phyloP scores from a whole-genome alignment of 768 basidiomycete species.

The Russula foetens region DNA sequence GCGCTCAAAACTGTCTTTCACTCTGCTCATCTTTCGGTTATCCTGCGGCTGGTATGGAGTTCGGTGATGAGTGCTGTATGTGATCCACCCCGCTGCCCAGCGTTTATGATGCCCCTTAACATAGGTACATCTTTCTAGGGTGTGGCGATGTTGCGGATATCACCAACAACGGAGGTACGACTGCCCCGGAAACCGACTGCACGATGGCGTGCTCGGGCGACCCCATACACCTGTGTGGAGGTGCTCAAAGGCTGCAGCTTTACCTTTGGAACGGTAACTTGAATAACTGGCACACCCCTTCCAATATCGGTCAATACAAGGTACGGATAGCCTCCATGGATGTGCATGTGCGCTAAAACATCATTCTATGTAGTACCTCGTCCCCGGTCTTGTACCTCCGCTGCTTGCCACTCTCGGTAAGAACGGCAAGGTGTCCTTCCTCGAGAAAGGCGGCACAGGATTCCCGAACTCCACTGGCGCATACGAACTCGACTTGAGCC shows the following conservation, averaged over 20 bases:
- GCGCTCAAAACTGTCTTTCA: constrained; percentile 53
- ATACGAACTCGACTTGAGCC: constrained; percentile 64
- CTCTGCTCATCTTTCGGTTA: constrained; percentile 69
- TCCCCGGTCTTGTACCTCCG: constrained; percentile 60
- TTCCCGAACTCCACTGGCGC: constrained; percentile 65
- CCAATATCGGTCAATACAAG: constrained; percentile 62
- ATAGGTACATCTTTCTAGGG: constrained; percentile 32
- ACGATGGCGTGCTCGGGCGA: constrained; percentile 58
- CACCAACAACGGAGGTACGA: constrained; percentile 26
- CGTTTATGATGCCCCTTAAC: background rate
- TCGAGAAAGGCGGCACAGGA: constrained; percentile 67
- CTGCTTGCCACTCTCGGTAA: constrained; percentile 68
- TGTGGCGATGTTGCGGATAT: constrained; percentile 64
- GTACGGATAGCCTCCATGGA: constrained; percentile 29
- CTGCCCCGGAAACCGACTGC: constrained; percentile 34
- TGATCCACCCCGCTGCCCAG: constrained; percentile 11
- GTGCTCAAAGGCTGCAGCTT: constrained; percentile 38
- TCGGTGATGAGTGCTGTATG: constrained; percentile 67
- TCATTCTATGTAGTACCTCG: constrained; percentile 31
- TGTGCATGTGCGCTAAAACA: background rate
- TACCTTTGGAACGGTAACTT: constrained; percentile 31
- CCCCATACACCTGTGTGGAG: constrained; percentile 61
- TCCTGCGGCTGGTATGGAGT: constrained; percentile 63
- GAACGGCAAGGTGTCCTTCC: constrained; percentile 75
- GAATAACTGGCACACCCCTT: constrained; percentile 58